phyloP scores from a whole-genome alignment of 2,329 filamentous ascomycete genomes.

The Fusarium xyrophilum region DNA sequence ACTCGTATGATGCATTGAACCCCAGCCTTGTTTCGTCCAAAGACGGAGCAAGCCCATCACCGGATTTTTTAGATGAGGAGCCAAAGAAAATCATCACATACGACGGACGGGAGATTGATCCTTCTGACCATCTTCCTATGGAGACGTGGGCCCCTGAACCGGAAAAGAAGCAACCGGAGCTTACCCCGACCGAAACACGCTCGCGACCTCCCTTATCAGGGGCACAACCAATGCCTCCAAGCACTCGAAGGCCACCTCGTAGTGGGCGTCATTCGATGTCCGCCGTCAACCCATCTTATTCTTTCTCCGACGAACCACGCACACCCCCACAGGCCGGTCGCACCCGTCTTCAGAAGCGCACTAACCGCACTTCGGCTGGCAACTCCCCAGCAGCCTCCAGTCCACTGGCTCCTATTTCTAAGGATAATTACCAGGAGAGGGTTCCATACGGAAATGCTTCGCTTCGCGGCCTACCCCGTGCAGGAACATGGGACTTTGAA shows the following conservation, averaged over 20 bases:
- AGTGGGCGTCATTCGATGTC: conserved; percentile 59
- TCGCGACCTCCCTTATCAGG: conserved; percentile 58
- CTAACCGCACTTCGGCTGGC: conserved; percentile 53
- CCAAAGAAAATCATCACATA: conserved; percentile 74
- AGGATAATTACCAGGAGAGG: conserved; percentile 59
- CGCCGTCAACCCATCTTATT: conserved; percentile 44
- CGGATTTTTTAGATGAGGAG: conserved; percentile 54
- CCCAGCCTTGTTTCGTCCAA: conserved; percentile 55
- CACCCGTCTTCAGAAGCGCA: conserved; percentile 71
- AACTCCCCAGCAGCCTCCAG: conserved; percentile 50
- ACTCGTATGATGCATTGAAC: conserved; percentile 77
- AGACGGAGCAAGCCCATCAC: conserved; percentile 48
- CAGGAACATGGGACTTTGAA: conserved; percentile 61
- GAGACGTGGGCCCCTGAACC: conserved; percentile 81
- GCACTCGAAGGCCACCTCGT: conserved; percentile 60
- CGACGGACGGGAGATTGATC: conserved; percentile 79
- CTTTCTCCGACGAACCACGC: conserved; percentile 44
- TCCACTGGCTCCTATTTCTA: conserved; percentile 61
- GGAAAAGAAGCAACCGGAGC: conserved; percentile 55
- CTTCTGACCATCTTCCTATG: conserved; percentile 79
- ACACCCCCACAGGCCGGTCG: conserved; percentile 52
- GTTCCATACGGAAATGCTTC: conserved; percentile 43
- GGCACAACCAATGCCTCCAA: conserved; percentile 59
- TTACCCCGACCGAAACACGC: conserved; percentile 41
- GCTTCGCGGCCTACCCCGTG: conserved; percentile 50